phyloP scores from a whole-genome alignment of 2,329 filamentous ascomycete genomes.

The Fusarium sp. region DNA sequence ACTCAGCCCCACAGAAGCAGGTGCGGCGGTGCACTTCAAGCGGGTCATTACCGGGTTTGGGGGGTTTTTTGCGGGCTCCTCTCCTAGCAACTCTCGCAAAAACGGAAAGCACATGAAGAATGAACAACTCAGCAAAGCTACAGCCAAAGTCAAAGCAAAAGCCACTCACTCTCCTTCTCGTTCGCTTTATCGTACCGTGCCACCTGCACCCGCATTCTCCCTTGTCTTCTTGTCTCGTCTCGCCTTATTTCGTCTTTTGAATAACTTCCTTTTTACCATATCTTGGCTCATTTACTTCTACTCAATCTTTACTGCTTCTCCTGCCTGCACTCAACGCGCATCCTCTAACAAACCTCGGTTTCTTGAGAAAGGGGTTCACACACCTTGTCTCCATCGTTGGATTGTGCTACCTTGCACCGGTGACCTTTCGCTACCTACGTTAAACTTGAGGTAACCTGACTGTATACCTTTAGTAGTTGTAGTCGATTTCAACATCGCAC shows the following conservation, averaged over 20 bases:
- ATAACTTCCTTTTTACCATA: not conserved
- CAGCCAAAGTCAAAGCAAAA: not conserved
- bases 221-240: not conserved
- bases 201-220: slow-evolving; percentile 15
- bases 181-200: slow-evolving; percentile 6
- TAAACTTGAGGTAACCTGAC: not conserved
- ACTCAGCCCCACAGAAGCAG: slow-evolving; percentile 31
- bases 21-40: slow-evolving; percentile 26
- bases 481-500: slow-evolving; percentile 34
- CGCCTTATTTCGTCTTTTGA: slow-evolving; percentile 3
- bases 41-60: slow-evolving; percentile 19
- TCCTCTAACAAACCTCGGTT: slow-evolving; percentile 24
- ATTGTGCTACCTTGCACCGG: slow-evolving; percentile 19
- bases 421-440: slow-evolving; percentile 9
- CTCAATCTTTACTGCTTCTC: slow-evolving; percentile 31
- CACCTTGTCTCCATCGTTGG: slow-evolving; percentile 1
- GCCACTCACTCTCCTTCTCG: slow-evolving; percentile 7
- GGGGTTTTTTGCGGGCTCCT: not conserved
- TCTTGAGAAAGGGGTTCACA: slow-evolving; percentile 10
- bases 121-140: slow-evolving; percentile 34
- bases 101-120: slow-evolving; percentile 40
- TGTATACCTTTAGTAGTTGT: slow-evolving; percentile 11
- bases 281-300: slow-evolving; percentile 25
- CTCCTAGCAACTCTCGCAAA: slow-evolving; percentile 24
- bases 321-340: slow-evolving; percentile 2